phyloP scores from a whole-genome alignment of 2,329 filamentous ascomycete genomes.

The Nemania sp. region DNA sequence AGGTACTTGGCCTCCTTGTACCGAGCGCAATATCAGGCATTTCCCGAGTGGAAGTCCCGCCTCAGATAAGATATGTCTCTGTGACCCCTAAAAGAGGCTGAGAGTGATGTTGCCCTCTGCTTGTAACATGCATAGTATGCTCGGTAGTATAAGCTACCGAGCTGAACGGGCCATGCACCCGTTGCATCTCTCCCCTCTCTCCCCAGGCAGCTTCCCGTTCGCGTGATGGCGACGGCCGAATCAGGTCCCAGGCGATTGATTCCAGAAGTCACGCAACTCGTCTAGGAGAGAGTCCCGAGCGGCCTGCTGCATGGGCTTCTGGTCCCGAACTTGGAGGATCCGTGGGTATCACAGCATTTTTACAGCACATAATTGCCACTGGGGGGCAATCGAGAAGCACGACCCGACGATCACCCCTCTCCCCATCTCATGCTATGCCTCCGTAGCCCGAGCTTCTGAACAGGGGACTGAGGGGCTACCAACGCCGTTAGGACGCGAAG shows the following conservation, averaged over 20 bases:
- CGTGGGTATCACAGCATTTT: slow-evolving; percentile 6
- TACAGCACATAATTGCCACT: neutral
- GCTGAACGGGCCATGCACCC: slow-evolving; percentile 17
- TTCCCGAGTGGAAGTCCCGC: neutral
- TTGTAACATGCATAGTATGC: slow-evolving; percentile 21
- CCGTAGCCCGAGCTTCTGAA: slow-evolving; percentile 2
- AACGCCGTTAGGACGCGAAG: slow-evolving; percentile 1
- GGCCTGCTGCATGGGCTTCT: slow-evolving; percentile 9
- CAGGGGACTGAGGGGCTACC: neutral
- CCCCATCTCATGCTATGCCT: too few species aligned
- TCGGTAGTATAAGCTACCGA: slow-evolving; percentile 9
- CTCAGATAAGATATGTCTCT: slow-evolving; percentile 6
- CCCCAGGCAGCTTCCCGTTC: slow-evolving; percentile 14
- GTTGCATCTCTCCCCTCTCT: slow-evolving; percentile 18
- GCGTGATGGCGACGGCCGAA: slow-evolving; percentile 18
- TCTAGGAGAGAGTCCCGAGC: slow-evolving; percentile 7
- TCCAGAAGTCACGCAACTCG: slow-evolving; percentile 18
- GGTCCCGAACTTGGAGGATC: slow-evolving; percentile 14
- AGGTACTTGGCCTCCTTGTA: slow-evolving; percentile 8
- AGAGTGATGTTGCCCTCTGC: too few species aligned
- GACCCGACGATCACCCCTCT: slow-evolving; percentile 2
- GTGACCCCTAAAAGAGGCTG: slow-evolving; percentile 24
- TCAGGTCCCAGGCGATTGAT: slow-evolving; percentile 5
- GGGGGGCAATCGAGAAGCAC: slow-evolving; percentile 3
- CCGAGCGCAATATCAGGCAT: neutral